These are phyloP conservation scores for Phytophthora tentaculata DNA, from an alignment of 352 stramenopile species.

Conservation along the genomic window DNA sequence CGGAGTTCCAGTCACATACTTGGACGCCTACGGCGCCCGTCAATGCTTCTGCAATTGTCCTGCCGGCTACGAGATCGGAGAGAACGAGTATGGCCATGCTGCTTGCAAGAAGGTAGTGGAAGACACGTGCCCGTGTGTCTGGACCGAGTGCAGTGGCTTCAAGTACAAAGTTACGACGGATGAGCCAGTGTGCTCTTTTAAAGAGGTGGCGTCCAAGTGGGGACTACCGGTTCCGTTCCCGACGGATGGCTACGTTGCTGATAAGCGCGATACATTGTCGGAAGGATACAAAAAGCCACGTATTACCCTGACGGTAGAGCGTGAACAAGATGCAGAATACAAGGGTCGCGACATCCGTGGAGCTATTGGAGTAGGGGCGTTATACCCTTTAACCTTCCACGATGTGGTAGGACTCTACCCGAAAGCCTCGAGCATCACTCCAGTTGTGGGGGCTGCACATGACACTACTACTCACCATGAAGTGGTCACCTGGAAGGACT, in stretches of 20 bases:
- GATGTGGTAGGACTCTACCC: slow-evolving; percentile 17
- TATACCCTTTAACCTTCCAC: slow-evolving; percentile 18
- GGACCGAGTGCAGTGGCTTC: slow-evolving; percentile 42
- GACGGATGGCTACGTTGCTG: slow-evolving; percentile 59
- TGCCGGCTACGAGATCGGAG: slow-evolving; percentile 35
- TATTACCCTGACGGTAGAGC: slow-evolving; percentile 22
- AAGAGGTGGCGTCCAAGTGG: slow-evolving; percentile 44
- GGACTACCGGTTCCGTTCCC: slow-evolving; percentile 55
- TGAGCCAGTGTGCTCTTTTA: slow-evolving; percentile 41
- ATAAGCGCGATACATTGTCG: slow-evolving; percentile 45
- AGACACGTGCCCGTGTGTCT: slow-evolving; percentile 53
- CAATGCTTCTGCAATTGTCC: slow-evolving; percentile 71
- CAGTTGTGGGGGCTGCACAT: slow-evolving; percentile 10
- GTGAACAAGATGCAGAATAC: slow-evolving; percentile 31
- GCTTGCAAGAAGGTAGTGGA: slow-evolving; percentile 35
- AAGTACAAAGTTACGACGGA: slow-evolving; percentile 37
- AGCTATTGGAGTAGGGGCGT: slow-evolving; percentile 7
- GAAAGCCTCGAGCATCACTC: slow-evolving; percentile 12
- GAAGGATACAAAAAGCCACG: slow-evolving; percentile 18
- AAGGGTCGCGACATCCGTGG: slow-evolving; percentile 20
- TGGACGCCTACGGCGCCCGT: slow-evolving; percentile 37
- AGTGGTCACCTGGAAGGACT: slow-evolving; percentile 57
- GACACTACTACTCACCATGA: slow-evolving; percentile 5
- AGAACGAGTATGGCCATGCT: slow-evolving; percentile 22
- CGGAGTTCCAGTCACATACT: slow-evolving; percentile 58